phyloP scores from a whole-genome alignment of 2,329 filamentous ascomycete species.

The Apiospora hydei region DNA sequence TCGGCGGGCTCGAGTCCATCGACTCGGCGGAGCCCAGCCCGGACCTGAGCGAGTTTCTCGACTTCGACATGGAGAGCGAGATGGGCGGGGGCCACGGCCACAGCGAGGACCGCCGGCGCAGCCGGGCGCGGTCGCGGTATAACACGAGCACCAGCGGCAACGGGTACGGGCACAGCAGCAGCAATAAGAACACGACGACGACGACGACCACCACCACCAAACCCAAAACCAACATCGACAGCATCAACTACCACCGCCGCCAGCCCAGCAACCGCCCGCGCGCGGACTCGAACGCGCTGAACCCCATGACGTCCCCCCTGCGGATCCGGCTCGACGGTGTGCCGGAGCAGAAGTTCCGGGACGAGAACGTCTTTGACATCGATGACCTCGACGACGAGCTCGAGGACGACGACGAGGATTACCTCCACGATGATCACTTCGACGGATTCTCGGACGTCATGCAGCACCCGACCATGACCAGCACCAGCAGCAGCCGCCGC shows the following conservation, averaged over 20 bases:
- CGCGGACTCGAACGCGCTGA: constrained; percentile 30
- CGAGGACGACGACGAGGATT: constrained; percentile 9
- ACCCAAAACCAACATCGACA: too few relatives aligned
- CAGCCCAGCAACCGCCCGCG: constrained; percentile 6
- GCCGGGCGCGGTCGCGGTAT: not conserved
- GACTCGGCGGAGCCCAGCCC: constrained; percentile 36
- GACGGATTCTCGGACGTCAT: constrained; percentile 32
- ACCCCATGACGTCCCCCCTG: constrained; percentile 28
- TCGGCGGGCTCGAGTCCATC: constrained; percentile 35
- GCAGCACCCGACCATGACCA: constrained; percentile 21
- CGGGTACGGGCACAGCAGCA: not conserved
- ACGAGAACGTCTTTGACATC: not conserved
- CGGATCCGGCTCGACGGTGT: constrained; percentile 27
- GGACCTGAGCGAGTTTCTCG: constrained; percentile 29
- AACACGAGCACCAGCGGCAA: not conserved
- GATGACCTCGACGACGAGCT: not conserved
- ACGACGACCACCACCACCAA: not conserved
- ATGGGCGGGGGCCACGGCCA: not conserved
- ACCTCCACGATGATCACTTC: constrained; percentile 32
- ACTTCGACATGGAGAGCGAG: constrained; percentile 38
- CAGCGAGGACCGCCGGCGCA: constrained; percentile 25
- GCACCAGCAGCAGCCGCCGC: constrained; percentile 38
- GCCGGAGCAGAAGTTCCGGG: constrained; percentile 18
- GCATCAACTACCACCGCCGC: not conserved
- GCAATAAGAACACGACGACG: not conserved